A percentile compares a stretch with the other conserved stretches of the same genome.
Conservation (phyloP, 2,329 filamentous ascomycete species). For the Fusarium mangiferae region DNA sequence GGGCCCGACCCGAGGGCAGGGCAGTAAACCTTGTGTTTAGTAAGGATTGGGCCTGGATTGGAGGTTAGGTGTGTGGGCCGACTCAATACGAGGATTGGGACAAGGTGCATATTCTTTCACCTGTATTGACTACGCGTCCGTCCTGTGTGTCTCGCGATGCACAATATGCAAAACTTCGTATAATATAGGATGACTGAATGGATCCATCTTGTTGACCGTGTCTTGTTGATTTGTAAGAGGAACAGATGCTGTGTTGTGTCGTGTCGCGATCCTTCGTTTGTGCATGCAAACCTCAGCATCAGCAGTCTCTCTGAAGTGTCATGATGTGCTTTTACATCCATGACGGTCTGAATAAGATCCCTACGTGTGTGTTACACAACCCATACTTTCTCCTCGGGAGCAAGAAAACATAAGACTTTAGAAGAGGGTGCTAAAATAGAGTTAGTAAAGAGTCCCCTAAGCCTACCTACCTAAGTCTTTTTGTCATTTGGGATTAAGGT, state of each 20-base stretch:
- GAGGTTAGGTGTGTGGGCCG: conserved; percentile 28
- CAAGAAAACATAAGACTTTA: too few relatives aligned
- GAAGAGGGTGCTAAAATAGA: too few relatives aligned
- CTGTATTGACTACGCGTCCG: conserved; percentile 29
- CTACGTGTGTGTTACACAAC: conserved; percentile 9
- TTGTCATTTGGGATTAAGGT: too few relatives aligned
- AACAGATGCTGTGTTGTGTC: conserved; percentile 20
- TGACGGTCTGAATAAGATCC: conserved; percentile 1
- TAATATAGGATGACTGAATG: background rate
- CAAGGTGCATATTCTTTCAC: conserved; percentile 1
- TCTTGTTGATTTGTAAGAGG: conserved; percentile 1
- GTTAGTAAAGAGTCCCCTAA: too few relatives aligned
- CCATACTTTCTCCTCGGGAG: background rate
- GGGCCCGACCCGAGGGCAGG: conserved; percentile 29
- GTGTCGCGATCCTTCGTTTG: background rate
- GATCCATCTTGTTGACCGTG: background rate
- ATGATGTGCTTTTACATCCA: conserved; percentile 1
- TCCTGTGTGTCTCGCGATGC: conserved; percentile 11
- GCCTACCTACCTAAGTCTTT: too few relatives aligned
- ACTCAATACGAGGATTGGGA: conserved; percentile 32
- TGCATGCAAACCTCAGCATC: background rate
- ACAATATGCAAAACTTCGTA: conserved; percentile 10
- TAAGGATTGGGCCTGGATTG: conserved; percentile 34
- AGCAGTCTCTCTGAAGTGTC: background rate
- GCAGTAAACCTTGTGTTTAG: conserved; percentile 35